Evolutionary conservation across 2,329 filamentous ascomycete species (phyloP).

Genomic region (Helotiales sp.): DNA sequence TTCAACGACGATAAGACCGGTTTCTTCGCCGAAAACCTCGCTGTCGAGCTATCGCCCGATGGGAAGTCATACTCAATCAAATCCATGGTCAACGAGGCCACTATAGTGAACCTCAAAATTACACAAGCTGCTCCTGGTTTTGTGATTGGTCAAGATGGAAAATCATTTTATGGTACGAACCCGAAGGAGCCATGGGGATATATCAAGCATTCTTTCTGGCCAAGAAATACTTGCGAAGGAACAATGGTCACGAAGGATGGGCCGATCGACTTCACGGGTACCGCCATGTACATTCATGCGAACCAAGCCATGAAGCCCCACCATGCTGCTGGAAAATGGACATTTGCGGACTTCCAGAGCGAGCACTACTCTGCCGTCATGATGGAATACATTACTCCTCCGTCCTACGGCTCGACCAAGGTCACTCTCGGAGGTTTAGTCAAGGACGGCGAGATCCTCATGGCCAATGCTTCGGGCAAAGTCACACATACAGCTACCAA

Average conservation of each 20-base stretch:
- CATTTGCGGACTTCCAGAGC: conserved; percentile 89
- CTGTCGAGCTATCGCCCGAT: conserved; percentile 82
- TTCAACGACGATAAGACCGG: conserved; percentile 82
- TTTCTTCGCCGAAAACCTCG: conserved; percentile 85
- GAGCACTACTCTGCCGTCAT: conserved; percentile 82
- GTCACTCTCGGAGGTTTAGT: conserved; percentile 83
- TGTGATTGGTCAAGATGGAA: conserved; percentile 81
- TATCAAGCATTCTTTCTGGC: conserved; percentile 95
- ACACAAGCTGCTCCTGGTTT: conserved; percentile 78
- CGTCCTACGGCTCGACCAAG: conserved; percentile 83
- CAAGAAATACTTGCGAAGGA: conserved; percentile 78
- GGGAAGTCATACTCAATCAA: conserved; percentile 85
- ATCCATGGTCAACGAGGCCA: conserved; percentile 77
- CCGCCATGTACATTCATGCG: conserved; percentile 77
- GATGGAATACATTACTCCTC: conserved; percentile 95
- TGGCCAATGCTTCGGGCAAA: conserved; percentile 64
- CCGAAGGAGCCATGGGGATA: conserved; percentile 82
- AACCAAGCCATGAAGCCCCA: conserved; percentile 99
- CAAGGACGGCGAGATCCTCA: conserved; percentile 78
- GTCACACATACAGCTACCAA: conserved; percentile 69
- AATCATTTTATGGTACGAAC: conserved; percentile 83
- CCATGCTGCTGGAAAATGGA: conserved; percentile 90
- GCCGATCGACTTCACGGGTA: conserved; percentile 78
- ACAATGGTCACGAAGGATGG: conserved; percentile 81
- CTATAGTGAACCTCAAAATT: conserved; percentile 84